Base-by-base conservation (phyloP, 2,329 filamentous ascomycete genomes). In the Sarocladium oryzae region DNA sequence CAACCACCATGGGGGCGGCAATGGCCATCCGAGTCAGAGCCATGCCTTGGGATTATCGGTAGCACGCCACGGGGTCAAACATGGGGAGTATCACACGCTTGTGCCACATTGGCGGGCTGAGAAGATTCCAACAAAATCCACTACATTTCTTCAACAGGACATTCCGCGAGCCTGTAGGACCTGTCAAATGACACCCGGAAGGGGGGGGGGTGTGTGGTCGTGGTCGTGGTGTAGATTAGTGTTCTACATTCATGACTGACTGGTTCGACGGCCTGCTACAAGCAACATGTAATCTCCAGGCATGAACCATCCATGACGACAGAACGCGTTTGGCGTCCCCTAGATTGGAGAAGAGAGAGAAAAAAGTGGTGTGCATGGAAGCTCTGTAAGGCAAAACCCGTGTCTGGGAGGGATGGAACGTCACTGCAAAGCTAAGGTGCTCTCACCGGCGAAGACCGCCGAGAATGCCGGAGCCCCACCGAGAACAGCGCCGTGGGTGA, bases 381-480 rank as follows among this genome's bases (percentile, higher is more conserved):
- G n/a, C n/a, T n/a, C n/a, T n/a, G n/a, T n/a, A n/a, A n/a, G n/a
- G n/a, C 28, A 30, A 30, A 30, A 30, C 28, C 13, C 28, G 7
- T 24, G 11, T 11, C 13, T 33, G 43, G 24, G 43, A 18, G 10
- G 43, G 43, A 48, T 48, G 43, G 43, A 48, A 48, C 43, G 43
- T 48, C 43, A 48, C 43, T 48, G 43, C 28, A 32, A 21, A 45
- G 37, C n/a, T n/a, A 41, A 26, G 15, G 5, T 24, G 33, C 43
- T 48, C 33, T 32, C 43, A 48, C 43, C 21, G 43, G n/a, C 43
- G 43, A 13, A 13, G 40, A 24, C n/a, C 43, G 43, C 43, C 43
- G 43, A 48, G 43, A 11, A 16, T 28, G 26, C 43, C 43, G 43
- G 43, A 33, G 21, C 24, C 43, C 43, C 43, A 48, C 43, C 43